phyloP scores from a whole-genome alignment of 2,329 filamentous ascomycete species.

The Rhexocercosporidium sp. region DNA sequence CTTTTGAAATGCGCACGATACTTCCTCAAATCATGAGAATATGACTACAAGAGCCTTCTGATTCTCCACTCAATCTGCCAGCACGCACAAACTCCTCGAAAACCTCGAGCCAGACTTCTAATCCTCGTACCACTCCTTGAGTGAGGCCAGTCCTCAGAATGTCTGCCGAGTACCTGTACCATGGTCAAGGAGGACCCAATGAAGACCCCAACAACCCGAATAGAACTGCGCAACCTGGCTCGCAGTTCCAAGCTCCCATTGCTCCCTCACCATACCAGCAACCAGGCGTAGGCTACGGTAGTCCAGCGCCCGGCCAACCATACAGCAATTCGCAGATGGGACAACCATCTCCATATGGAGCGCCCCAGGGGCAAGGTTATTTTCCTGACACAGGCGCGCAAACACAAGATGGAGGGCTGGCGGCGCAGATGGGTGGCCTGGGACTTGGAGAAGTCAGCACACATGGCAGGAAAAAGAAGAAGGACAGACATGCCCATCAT shows the following conservation, averaged over 20 bases:
- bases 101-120: background rate
- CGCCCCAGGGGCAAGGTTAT: constrained; percentile 30
- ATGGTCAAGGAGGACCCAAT: constrained; percentile 59
- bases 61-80: constrained; percentile 16
- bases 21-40: background rate
- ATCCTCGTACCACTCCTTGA: background rate
- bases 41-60: constrained; percentile 2
- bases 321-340: constrained; percentile 34
- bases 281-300: constrained; percentile 30
- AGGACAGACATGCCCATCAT: constrained; percentile 93
- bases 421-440: constrained; percentile 80
- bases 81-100: background rate
- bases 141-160: constrained; percentile 44
- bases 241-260: constrained; percentile 62
- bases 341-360: constrained; percentile 41
- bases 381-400: constrained; percentile 41
- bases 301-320: constrained; percentile 23
- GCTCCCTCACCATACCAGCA: constrained; percentile 56
- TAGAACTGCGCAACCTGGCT: constrained; percentile 54
- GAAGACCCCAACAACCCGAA: constrained; percentile 61
- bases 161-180: constrained; percentile 61
- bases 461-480: constrained; percentile 76
- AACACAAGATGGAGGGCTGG: constrained; percentile 56
- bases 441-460: constrained; percentile 61
- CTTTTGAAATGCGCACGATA: background rate